Percentiles rank a stretch among this genome's conserved stretches.
Conservation (phyloP, 2,329 filamentous ascomycete species). For the Incumbomyces lentus region DNA sequence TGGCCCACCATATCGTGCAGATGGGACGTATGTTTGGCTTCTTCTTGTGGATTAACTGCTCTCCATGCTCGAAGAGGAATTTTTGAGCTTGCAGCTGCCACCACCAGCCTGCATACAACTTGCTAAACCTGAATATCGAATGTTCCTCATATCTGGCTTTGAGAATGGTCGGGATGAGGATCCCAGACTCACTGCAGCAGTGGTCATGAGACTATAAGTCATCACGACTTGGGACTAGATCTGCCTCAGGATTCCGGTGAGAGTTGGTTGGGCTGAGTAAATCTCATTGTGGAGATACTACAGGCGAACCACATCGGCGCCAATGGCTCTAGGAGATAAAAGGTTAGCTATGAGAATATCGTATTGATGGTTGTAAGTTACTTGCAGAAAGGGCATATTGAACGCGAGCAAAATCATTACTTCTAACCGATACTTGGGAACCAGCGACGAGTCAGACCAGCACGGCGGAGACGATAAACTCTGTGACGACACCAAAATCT, state of each 20-base stretch:
- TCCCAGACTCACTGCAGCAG: conserved; percentile 34
- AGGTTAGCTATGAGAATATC: background rate
- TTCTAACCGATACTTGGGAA: conserved; percentile 33
- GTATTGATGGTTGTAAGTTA: background rate
- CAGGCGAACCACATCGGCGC: conserved; percentile 30
- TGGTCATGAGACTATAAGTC: conserved; percentile 32
- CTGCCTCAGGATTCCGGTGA: conserved; percentile 27
- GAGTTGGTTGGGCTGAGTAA: conserved; percentile 27
- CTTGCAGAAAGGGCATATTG: conserved; percentile 29
- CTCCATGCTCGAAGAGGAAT: too few species aligned
- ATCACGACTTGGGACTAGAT: conserved; percentile 34
- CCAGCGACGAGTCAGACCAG: conserved; percentile 29
- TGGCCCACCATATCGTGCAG: too few species aligned
- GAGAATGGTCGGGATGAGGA: conserved; percentile 30
- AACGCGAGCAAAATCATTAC: conserved; percentile 32
- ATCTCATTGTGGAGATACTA: conserved; percentile 26
- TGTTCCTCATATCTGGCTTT: background rate
- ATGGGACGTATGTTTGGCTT: too few species aligned
- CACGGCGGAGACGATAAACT: conserved; percentile 29
- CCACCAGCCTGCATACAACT: too few species aligned
- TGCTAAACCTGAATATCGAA: background rate
- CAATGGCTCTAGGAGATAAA: conserved; percentile 23
- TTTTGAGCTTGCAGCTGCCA: too few species aligned
- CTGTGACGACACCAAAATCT: conserved; percentile 32
- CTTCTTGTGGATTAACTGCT: too few species aligned